phyloP scores from a whole-genome alignment of 805 yeast genomes.

The Spathaspora gorwiae region DNA sequence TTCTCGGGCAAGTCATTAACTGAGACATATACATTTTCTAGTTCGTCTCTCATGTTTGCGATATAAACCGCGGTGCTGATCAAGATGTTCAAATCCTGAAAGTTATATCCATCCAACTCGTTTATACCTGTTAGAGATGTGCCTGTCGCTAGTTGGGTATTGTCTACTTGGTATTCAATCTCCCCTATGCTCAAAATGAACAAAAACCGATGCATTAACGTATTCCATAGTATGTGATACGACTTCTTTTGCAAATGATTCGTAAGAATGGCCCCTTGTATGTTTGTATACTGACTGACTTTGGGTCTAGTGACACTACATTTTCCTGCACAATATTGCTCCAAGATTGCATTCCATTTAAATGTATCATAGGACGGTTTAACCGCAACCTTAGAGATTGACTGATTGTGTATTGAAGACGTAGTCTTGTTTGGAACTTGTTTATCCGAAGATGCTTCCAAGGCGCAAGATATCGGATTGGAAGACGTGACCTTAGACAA shows the following conservation, averaged over 20 bases:
- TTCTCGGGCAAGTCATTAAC: constrained; percentile 29
- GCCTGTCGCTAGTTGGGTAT: constrained; percentile 1
- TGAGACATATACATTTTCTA: constrained; percentile 15
- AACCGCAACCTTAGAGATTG: constrained; percentile 28
- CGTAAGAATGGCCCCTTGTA: constrained; percentile 36
- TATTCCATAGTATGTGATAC: constrained; percentile 31
- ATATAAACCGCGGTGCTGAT: constrained; percentile 25
- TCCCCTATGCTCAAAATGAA: constrained; percentile 34
- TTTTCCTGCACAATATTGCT: constrained; percentile 8
- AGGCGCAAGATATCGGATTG: constrained; percentile 14
- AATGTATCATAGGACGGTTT: constrained; percentile 20
- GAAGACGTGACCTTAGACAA: no score
- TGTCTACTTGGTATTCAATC: constrained; percentile 17
- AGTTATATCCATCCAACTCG: constrained; percentile 38
- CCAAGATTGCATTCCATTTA: constrained; percentile 4
- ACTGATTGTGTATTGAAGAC: constrained; percentile 11
- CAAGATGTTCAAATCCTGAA: constrained; percentile 36
- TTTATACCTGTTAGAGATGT: constrained; percentile 35
- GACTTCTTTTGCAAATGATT: constrained; percentile 35
- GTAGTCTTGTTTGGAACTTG: constrained; percentile 6
- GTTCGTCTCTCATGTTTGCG: constrained; percentile 14
- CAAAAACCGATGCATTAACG: constrained; percentile 12
- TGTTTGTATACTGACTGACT: constrained; percentile 13
- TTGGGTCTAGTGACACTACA: constrained; percentile 1
- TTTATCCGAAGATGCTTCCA: no score